phyloP scores from a whole-genome alignment of 202 grass and related monocot genomes.

The Elaeis oleifera region DNA sequence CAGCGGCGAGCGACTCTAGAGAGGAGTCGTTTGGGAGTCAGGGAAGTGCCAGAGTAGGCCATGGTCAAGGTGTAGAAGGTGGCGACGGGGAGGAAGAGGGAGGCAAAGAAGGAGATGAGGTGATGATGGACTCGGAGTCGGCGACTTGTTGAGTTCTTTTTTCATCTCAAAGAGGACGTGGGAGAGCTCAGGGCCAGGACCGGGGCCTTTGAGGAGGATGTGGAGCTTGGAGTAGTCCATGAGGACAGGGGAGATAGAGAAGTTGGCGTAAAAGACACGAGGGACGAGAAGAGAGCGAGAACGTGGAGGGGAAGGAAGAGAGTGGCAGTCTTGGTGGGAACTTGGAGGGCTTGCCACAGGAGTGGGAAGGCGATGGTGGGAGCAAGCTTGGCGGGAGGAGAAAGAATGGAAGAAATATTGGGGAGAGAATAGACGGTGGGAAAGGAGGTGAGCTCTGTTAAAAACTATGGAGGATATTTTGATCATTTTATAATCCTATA shows the following conservation, averaged over 20 bases:
- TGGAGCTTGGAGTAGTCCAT: neutral
- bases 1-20: conserved; percentile 25
- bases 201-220: conserved; percentile 1
- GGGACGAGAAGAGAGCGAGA: conserved; percentile 24
- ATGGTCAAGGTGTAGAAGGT: conserved; percentile 26
- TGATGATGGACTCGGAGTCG: neutral
- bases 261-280: conserved; percentile 29
- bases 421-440: too few relatives aligned
- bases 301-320: conserved; percentile 31
- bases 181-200: neutral
- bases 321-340: conserved; percentile 11
- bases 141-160: conserved; percentile 4
- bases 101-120: conserved; percentile 3
- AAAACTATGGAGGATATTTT: too few relatives aligned
- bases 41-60: conserved; percentile 11
- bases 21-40: conserved; percentile 22
- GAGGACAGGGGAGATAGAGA: conserved; percentile 16
- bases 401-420: too few relatives aligned
- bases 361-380: neutral
- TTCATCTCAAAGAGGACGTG: neutral
- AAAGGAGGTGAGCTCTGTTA: too few relatives aligned
- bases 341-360: conserved; percentile 27
- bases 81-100: conserved; percentile 25
- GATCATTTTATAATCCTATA: too few relatives aligned
- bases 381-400: too few relatives aligned